These are phyloP conservation scores for Quercus variabilis DNA, from an alignment of 306 rosid genomes.

Conservation along the genomic window DNA sequence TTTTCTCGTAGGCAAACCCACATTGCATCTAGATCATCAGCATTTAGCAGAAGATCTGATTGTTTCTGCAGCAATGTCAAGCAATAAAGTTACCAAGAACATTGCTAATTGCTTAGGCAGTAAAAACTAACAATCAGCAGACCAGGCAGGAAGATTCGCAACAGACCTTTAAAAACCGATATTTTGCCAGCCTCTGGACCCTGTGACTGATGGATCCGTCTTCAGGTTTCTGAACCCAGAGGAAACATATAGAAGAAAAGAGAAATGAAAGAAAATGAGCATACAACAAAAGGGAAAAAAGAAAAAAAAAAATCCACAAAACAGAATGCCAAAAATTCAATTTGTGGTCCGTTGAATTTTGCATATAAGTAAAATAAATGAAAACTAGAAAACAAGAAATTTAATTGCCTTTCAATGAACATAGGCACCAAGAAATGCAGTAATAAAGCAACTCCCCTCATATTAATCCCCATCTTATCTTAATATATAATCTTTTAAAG, in stretches of 20 bases:
- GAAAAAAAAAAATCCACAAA: background rate
- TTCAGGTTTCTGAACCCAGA: constrained; percentile 84
- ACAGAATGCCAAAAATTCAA: background rate
- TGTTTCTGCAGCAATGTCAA: constrained; percentile 69
- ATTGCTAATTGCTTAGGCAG: constrained; percentile 11
- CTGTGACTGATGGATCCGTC: constrained; percentile 95
- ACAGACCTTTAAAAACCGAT: constrained; percentile 76
- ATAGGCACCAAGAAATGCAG: background rate
- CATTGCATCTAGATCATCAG: constrained; percentile 98
- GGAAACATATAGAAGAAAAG: background rate
- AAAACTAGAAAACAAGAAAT: constrained; percentile 1
- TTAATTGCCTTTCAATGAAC: background rate
- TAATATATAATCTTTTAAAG: constrained; percentile 9
- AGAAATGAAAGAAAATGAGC: background rate
- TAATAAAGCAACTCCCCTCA: background rate
- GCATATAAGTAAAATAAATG: constrained; percentile 15
- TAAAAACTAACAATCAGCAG: constrained; percentile 7
- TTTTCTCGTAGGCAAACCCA: constrained; percentile 98
- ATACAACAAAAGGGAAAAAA: background rate
- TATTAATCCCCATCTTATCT: background rate
- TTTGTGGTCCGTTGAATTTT: background rate
- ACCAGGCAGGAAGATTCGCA: background rate
- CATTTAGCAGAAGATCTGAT: constrained; percentile 93
- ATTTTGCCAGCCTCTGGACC: constrained; percentile 94
- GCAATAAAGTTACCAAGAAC: constrained; percentile 19